Evolutionary conservation across 768 basidiomycete species (phyloP).

Genomic region (Tylopilus balloui): DNA sequence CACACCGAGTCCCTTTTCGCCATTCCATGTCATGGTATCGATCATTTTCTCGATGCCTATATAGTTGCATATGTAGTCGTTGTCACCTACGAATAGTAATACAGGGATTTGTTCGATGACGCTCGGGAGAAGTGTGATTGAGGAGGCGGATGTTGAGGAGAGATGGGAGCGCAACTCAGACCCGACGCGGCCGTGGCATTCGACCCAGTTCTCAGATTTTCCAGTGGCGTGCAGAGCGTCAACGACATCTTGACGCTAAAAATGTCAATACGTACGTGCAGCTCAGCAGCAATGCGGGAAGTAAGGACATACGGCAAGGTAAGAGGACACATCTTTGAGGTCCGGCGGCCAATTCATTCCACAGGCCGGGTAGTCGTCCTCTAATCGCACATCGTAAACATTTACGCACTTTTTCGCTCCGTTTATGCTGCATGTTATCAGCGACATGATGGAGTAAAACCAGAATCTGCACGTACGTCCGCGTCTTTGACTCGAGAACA

Average conservation of each 20-base stretch:
- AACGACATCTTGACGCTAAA: slow-evolving; percentile 76
- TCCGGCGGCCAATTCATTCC: slow-evolving; percentile 99
- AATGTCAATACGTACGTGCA: not conserved
- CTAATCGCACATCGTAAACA: slow-evolving; percentile 90
- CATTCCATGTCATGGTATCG: slow-evolving; percentile 80
- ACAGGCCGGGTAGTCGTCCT: slow-evolving; percentile 81
- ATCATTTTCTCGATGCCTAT: slow-evolving; percentile 87
- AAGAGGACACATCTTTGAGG: slow-evolving; percentile 65
- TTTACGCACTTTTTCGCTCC: slow-evolving; percentile 80
- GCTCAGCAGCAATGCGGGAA: not conserved
- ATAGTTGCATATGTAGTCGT: slow-evolving; percentile 96
- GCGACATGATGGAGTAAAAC: not conserved
- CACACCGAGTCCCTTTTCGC: slow-evolving; percentile 78
- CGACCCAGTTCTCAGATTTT: slow-evolving; percentile 79
- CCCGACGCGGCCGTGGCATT: slow-evolving; percentile 73
- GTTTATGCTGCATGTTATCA: slow-evolving; percentile 47
- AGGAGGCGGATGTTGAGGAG: slow-evolving; percentile 67
- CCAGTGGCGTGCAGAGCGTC: slow-evolving; percentile 74
- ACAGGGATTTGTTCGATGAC: slow-evolving; percentile 78
- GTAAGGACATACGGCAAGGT: slow-evolving; percentile 64
- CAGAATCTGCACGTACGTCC: slow-evolving; percentile 18
- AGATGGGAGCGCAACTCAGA: slow-evolving; percentile 49
- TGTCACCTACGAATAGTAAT: slow-evolving; percentile 91
- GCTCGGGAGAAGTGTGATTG: slow-evolving; percentile 71
- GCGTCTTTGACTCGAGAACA: slow-evolving; percentile 31